Percentiles rank a stretch among this genome's conserved stretches.
phyloP scores from a whole-genome alignment of 345 rosid genomes.

The Populus pruinosa region DNA sequence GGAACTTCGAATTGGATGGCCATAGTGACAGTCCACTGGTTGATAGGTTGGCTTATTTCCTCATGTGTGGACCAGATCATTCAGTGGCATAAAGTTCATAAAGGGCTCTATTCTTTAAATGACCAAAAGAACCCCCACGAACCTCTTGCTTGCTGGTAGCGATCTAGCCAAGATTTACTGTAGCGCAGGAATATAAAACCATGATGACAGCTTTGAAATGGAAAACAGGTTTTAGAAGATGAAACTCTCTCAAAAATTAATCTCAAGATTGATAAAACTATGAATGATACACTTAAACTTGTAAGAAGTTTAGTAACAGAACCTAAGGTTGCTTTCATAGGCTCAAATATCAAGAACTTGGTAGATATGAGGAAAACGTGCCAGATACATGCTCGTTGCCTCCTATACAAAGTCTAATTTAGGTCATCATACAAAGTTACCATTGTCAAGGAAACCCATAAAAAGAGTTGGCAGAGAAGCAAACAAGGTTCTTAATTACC shows the following conservation, averaged over 20 bases:
- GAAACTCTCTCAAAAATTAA: not conserved
- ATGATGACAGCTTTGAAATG: not conserved
- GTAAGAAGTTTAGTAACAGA: not conserved
- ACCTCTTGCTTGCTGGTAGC: not conserved
- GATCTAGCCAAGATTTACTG: not conserved
- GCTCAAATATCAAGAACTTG: not conserved
- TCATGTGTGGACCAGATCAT: not conserved
- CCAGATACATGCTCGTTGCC: not conserved
- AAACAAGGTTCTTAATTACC: constrained; percentile 27
- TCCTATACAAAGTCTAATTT: not conserved
- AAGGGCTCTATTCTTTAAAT: not conserved
- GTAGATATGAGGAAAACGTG: not conserved
- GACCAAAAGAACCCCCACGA: not conserved
- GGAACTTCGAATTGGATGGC: not conserved
- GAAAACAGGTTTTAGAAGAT: not conserved
- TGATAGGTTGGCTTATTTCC: not conserved
- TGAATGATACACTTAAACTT: not conserved
- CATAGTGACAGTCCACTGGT: not conserved
- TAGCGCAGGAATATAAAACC: not conserved
- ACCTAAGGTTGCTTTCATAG: not conserved
- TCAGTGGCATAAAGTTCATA: constrained; percentile 3
- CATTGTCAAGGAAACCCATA: not conserved
- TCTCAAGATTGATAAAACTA: not conserved
- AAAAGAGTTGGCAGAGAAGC: not conserved
- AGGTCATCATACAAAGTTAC: not conserved